A percentile compares a stretch with the other conserved stretches of the same genome.
phyloP scores from a whole-genome alignment of 2,329 filamentous ascomycete species.

The Xylariaceae sp. region DNA sequence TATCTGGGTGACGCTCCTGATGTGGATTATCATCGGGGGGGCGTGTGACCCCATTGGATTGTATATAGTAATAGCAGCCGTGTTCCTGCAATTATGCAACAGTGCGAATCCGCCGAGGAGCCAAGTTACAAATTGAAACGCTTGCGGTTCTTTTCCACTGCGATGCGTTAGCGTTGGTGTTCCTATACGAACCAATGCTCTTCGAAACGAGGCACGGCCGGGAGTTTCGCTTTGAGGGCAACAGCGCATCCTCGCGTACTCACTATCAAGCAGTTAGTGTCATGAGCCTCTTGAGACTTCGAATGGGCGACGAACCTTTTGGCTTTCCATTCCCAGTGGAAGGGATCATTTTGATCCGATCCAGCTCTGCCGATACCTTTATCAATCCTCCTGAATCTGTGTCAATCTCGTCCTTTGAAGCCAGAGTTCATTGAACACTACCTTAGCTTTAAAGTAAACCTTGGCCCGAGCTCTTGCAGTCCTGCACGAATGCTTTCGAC shows the following conservation, averaged over 20 bases:
- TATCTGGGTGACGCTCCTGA: no score
- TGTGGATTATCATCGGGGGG: no score
- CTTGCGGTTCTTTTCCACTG: slow-evolving; percentile 80
- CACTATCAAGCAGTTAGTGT: neutral
- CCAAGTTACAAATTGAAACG: slow-evolving; percentile 76
- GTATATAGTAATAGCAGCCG: neutral
- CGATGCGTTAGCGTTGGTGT: neutral
- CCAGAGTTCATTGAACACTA: neutral
- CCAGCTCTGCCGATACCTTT: slow-evolving; percentile 75
- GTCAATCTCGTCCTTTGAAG: slow-evolving; percentile 1
- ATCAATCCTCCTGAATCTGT: slow-evolving; percentile 62
- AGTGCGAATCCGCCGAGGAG: neutral
- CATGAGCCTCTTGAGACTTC: neutral
- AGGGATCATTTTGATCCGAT: slow-evolving; percentile 67
- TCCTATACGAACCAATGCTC: neutral
- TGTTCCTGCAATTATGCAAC: neutral
- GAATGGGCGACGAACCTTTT: slow-evolving; percentile 43
- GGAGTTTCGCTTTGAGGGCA: neutral
- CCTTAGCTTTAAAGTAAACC: slow-evolving; percentile 76
- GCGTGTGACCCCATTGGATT: no score
- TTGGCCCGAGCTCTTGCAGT: slow-evolving; percentile 84
- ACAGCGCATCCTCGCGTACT: neutral
- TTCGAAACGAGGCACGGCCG: neutral
- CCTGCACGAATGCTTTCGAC: slow-evolving; percentile 84
- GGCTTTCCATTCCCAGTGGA: slow-evolving; percentile 96